Percentiles rank a stretch among this genome's conserved stretches.
Evolutionary conservation across 345 rosid species (phyloP).

Genomic region (Capsella bursapastoris): DNA sequence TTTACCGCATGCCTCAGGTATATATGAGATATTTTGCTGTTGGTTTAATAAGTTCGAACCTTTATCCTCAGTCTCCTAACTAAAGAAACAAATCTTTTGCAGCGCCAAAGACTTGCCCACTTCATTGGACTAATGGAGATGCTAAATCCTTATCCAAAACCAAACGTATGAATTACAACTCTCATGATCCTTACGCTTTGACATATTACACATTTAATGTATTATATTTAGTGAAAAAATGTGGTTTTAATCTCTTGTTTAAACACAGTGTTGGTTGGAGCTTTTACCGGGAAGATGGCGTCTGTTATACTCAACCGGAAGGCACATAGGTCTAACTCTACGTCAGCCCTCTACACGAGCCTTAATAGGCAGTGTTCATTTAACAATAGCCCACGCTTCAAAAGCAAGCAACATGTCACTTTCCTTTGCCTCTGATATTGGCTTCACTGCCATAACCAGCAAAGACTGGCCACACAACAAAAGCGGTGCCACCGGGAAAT

Average conservation of each 20-base stretch:
- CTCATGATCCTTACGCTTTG: conserved; percentile 5
- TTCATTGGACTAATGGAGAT: conserved; percentile 92
- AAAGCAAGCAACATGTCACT: conserved; percentile 48
- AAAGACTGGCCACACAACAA: conserved; percentile 82
- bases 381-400: conserved; percentile 57
- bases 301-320: conserved; percentile 77
- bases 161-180: conserved; percentile 53
- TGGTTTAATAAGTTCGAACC: neutral
- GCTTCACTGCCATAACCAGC: conserved; percentile 65
- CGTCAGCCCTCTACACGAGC: conserved; percentile 82
- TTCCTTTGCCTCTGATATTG: conserved; percentile 58
- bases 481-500: conserved; percentile 58
- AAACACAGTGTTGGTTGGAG: conserved; percentile 80
- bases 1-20: conserved; percentile 83
- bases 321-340: conserved; percentile 84
- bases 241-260: conserved; percentile 6
- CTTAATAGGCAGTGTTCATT: conserved; percentile 68
- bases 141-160: conserved; percentile 86
- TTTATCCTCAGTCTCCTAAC: neutral
- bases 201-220: neutral
- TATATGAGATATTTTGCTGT: neutral
- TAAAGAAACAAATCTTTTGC: neutral
- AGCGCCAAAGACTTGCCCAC: conserved; percentile 85
- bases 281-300: conserved; percentile 95
- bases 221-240: neutral